Evolutionary conservation across 345 rosid genomes (phyloP), one percentile per base, ranked within the genome.

Genomic region (Excoecaria agallocha): DNA sequence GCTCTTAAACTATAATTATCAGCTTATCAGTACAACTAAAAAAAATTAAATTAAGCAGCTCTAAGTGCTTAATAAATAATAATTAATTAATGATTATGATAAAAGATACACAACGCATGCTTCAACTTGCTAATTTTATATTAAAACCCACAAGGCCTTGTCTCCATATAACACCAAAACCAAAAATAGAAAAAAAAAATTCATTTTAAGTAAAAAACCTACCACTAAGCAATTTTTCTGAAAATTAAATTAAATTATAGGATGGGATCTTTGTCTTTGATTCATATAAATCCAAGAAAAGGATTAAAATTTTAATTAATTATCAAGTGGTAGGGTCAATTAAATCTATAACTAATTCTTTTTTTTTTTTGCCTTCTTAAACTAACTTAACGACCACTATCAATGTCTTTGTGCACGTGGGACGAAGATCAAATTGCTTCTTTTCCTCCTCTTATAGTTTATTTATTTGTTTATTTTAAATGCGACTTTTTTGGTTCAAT

Each of bases 381-480:
- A 72, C 76, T 66, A 72, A 49, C 80, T 66, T 50, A 66, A 77
- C 76, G 45, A 66, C 63, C 76, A 20, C 66, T 56, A 38, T 65
- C 3, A 2, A 38, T 52, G 39, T 16, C 62, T 43, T 19, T 48
- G 48, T 76, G 65, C 54, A 41, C 41, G 51, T 75, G 74, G 54
- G 68, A 49, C 69, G 68, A 50, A n/a, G 24, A 17, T n/a, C n/a
- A n/a, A n/a, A n/a, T n/a, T n/a, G n/a, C n/a, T 20, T 46, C 59
- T 55, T 51, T 24, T 30, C 30, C 30, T 2, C 19, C 4, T 52
- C 20, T 3, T 15, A 52, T 3, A 5, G 19, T 5, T 52, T 52
- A 3, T 15, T 52, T 12, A 3, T 8, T 19, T 19, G 10, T 43
- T 43, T 41, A 41, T 43, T 10, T 5, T 43, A 43, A 43, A 43